Evolutionary conservation across 2,329 filamentous ascomycete species (phyloP), one percentile per base, ranked within the genome.

Genomic region (Trichophyton schoenleinii): DNA sequence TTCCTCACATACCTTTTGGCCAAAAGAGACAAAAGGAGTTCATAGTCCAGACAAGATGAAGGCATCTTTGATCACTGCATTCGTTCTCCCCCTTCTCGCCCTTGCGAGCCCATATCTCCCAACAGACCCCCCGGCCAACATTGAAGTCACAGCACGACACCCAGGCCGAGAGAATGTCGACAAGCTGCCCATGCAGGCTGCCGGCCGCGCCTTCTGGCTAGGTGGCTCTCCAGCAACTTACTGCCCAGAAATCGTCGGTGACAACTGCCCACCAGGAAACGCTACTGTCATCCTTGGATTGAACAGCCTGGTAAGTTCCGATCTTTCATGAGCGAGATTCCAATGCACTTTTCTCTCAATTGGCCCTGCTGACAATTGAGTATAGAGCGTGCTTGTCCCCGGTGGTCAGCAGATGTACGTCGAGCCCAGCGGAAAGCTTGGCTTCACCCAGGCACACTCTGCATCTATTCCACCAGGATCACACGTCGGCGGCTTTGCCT

Each of bases 401-500:
- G 84, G 84, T 31, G 85, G 85, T 28, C 84, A 88, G 67, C 72
- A 77, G 62, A 77, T 86, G 66, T 87, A 83, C 70, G 76, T 87
- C 61, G 74, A 72, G 2, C 74, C 79, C 2, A 70, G 76, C 28
- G 85, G 84, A 4, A 73, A 77, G 8, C 70, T 87, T 61, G 74
- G 76, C 60, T 87, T 81, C 73, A 82, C 83, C 0, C 64, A 67
- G 20, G 77, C 83, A 0, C 83, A 86, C 72, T 84, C 81, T 0
- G 72, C 70, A 1, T 72, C 67, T 61, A 78, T 80, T 3, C 83
- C 83, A 0, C 64, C 71, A 0, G 83, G 82, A 8, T 79, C 82
- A 6, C 70, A 78, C 42, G 60, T 73, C 15, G 79, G 78, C 1
- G 79, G 80, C 28, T 85, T 85, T 72, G 68, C 61, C 18, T 74